Evolutionary conservation across 306 rosid species (phyloP).

Genomic region (Corylus avellana): DNA sequence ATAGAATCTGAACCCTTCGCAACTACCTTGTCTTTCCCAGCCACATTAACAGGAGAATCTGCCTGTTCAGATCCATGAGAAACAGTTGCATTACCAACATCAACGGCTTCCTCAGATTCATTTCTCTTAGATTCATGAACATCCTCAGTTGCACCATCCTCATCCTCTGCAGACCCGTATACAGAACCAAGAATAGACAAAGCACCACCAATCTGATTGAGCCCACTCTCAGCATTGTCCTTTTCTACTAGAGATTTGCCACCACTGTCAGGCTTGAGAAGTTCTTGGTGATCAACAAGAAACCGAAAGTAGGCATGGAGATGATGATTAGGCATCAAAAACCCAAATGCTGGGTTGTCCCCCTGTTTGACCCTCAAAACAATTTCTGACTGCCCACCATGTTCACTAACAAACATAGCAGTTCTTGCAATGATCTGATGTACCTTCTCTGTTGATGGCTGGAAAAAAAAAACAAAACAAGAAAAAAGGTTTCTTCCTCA

Average conservation of each 20-base stretch:
- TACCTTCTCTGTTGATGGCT: slow-evolving; percentile 84
- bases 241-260: slow-evolving; percentile 42
- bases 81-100: slow-evolving; percentile 31
- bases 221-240: slow-evolving; percentile 39
- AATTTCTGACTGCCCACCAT: slow-evolving; percentile 87
- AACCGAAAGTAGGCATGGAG: slow-evolving; percentile 79
- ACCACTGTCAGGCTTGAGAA: slow-evolving; percentile 44
- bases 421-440: slow-evolving; percentile 90
- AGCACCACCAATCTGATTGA: slow-evolving; percentile 70
- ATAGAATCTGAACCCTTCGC: slow-evolving; percentile 37
- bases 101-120: slow-evolving; percentile 33
- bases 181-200: slow-evolving; percentile 85
- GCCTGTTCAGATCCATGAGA: slow-evolving; percentile 40
- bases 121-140: slow-evolving; percentile 25
- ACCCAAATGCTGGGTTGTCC: slow-evolving; percentile 86
- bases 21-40: slow-evolving; percentile 43
- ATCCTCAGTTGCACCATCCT: slow-evolving; percentile 55
- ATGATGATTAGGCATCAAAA: slow-evolving; percentile 83
- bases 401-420: slow-evolving; percentile 67
- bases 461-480: slow-evolving; percentile 38
- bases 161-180: slow-evolving; percentile 84
- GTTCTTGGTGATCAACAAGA: slow-evolving; percentile 77
- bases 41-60: slow-evolving; percentile 38
- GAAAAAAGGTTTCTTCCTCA: slow-evolving; percentile 25
- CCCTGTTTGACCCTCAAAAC: slow-evolving; percentile 91